Percentiles rank a stretch among this genome's conserved stretches.
Conservation (phyloP, 1,284 basidiomycete species). For the Leccinum angustisporum region DNA sequence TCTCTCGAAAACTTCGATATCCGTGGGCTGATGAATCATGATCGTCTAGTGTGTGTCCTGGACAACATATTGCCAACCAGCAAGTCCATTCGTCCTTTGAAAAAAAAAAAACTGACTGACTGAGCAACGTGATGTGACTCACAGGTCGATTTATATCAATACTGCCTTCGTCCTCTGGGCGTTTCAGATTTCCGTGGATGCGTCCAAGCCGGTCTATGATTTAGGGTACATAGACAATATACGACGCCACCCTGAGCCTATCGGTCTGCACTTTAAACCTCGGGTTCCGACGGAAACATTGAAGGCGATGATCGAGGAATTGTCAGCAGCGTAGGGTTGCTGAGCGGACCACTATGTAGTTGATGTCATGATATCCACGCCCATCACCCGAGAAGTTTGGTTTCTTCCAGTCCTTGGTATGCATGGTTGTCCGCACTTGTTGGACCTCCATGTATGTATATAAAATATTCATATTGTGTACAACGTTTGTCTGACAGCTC, state of each 20-base stretch:
- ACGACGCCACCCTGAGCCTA: background rate
- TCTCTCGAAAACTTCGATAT: too few relatives aligned
- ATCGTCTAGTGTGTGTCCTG: constrained; percentile 5
- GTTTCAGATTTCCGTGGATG: constrained; percentile 11
- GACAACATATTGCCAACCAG: background rate
- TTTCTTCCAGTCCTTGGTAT: too few relatives aligned
- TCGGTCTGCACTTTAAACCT: background rate
- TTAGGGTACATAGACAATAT: background rate
- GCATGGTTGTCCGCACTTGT: too few relatives aligned
- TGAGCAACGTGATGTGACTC: background rate
- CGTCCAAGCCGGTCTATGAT: constrained; percentile 15
- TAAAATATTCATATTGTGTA: too few relatives aligned
- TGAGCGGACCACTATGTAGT: too few relatives aligned
- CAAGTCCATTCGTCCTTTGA: background rate
- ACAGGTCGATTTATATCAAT: constrained; percentile 18
- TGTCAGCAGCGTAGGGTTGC: too few relatives aligned
- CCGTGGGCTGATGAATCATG: too few relatives aligned
- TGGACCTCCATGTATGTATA: too few relatives aligned
- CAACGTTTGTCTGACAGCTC: too few relatives aligned
- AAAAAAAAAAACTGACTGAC: background rate
- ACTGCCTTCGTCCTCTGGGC: constrained; percentile 11
- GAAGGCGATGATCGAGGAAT: background rate
- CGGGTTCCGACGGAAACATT: background rate
- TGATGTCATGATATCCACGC: too few relatives aligned
- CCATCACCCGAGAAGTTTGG: too few relatives aligned